Conservation (phyloP, 768 basidiomycete species). For the Steccherinum ochraceum region DNA sequence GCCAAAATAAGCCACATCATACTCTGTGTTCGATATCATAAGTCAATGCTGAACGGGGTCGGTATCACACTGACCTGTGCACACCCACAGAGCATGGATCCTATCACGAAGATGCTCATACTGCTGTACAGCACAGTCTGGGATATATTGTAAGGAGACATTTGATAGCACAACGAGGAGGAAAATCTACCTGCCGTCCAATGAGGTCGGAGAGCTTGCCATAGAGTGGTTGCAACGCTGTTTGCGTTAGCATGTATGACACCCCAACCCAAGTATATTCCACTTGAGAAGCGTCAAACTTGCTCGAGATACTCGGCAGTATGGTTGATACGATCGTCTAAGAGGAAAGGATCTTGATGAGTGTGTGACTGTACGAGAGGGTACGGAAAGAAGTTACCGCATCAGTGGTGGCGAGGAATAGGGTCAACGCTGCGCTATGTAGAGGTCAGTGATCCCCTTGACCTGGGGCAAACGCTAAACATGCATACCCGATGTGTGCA, state of each 20-base stretch:
- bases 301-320: slow-evolving; percentile 71
- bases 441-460: slow-evolving; percentile 1
- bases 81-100: slow-evolving; percentile 74
- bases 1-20: slow-evolving; percentile 62
- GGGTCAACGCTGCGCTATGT: slow-evolving; percentile 63
- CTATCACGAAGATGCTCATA: slow-evolving; percentile 68
- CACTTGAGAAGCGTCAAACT: slow-evolving; percentile 57
- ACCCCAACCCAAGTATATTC: slow-evolving; percentile 87
- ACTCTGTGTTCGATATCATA: no score
- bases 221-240: slow-evolving; percentile 79
- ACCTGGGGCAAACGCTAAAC: slow-evolving; percentile 9
- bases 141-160: slow-evolving; percentile 6
- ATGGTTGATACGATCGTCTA: slow-evolving; percentile 77
- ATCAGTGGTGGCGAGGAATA: slow-evolving; percentile 86
- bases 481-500: slow-evolving; percentile 60
- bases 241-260: slow-evolving; percentile 81
- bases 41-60: not conserved
- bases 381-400: slow-evolving; percentile 42
- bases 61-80: slow-evolving; percentile 47
- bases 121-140: slow-evolving; percentile 68
- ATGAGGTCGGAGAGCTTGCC: slow-evolving; percentile 74
- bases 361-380: slow-evolving; percentile 2
- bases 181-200: slow-evolving; percentile 61
- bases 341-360: slow-evolving; percentile 6
- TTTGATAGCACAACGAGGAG: slow-evolving; percentile 1